Evolutionary conservation across 495 filamentous ascomycete genomes (phyloP), one percentile per base, ranked within the genome.

Genomic region (Annulohypoxylon moriforme): DNA sequence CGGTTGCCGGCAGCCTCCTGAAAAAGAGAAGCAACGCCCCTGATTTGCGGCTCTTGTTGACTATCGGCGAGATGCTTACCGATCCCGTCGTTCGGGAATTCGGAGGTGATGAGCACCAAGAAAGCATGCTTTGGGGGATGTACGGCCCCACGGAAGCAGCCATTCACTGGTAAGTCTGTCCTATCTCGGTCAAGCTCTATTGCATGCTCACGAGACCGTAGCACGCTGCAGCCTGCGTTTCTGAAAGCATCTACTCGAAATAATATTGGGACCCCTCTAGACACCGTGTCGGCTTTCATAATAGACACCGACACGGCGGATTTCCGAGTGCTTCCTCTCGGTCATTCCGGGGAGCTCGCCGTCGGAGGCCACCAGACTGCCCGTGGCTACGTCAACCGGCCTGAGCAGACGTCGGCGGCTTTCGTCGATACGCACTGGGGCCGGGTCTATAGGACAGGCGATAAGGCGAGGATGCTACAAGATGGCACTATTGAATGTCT

Each of bases 51-150:
- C 76, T 92, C 1, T 82, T 96, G 0, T 79, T 96, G 11, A 96
- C 93, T 0, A 96, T 96, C 69, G 93, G 93, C 4, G 93, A 97
- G 79, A 95, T 94, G 92, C 86, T 97, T 25, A 94, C 92, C 0
- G 81, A 83, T 20, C 84, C 85, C 4, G 87, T 97, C 1, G 82
- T 94, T 7, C 82, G 88, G 40, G 91, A 94, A 75, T 97, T 93
- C 82, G 91, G 90, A 1, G 84, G 83, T 3, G 72, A 75, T 27
- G 74, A 79, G 1, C 73, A 65, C 0, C 71, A 76, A 16, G 16
- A 46, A 38, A 82, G 84, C 64, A 86, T 94, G 29, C 85, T 97
- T 0, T 90, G 91, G 82, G 92, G 87, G 0, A 94, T 95, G 93
- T 97, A 97, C 73, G 93, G 93, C 0, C 93, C 93, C 10, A 96